Evolutionary conservation across 371 early-diverging fungal genomes (phyloP), one percentile per base, ranked within the genome.

Genomic region (Haplosporangium sp.): DNA sequence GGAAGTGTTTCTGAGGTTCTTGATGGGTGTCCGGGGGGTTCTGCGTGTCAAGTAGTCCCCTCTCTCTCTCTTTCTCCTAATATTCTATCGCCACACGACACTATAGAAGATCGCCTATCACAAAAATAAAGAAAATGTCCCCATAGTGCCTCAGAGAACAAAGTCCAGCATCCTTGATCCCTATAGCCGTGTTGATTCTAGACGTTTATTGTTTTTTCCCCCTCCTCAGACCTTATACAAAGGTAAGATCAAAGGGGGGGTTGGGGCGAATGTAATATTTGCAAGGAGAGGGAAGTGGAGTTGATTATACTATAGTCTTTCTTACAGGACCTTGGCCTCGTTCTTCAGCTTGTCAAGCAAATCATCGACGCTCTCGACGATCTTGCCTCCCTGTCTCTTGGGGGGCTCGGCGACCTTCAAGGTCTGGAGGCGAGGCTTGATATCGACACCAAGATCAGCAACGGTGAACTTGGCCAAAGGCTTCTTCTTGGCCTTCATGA

Each of bases 401-500:
- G 98, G 85, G 42, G 99, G 99, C 82, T 99, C 99, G 10, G 87
- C 86, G 43, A 98, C 94, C 84, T 94, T 92, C 79, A 98, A 69
- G 38, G 91, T 93, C 83, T 95, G 85, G 61, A 98, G 80, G 42
- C 94, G 91, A 62, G 94, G 92, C 57, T 87, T 87, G 63, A 97
- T 85, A 72, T 98, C 97, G 37, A 98, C 90, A 59, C 89, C 92
- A 43, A 98, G 86, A 41, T 95, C 95, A 36, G 85, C 87, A 16
- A 95, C 94, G 5, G 92, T 88, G 42, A 94, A 50, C 83, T 92
- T 95, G 59, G 85, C 83, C 76, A 99, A 83, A 41, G 96, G 95
- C 92, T 99, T 99, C 94, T 97, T 98, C 87, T 98, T 99, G 58
- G 99, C 99, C 90, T 99, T 98, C 98, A 97, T 97, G 81, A 97